Base-by-base conservation (phyloP, 805 yeast species). In the Wickerhamiella sorbophila region DNA sequence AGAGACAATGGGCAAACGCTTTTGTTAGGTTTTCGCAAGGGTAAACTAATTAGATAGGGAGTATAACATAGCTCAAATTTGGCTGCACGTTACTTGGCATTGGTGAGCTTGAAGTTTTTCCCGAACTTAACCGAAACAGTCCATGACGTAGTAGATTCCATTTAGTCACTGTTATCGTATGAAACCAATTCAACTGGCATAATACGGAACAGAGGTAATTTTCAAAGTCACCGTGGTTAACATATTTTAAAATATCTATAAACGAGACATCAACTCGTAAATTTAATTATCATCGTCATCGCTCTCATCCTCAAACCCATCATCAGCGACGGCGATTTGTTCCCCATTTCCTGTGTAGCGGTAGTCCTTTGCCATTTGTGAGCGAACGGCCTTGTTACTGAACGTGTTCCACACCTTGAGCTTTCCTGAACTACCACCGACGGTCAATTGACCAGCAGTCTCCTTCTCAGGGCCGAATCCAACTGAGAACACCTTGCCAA, bases 331-430 rank as follows among this genome's bases (percentile, higher is more conserved):
- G 10, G 44, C 36, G n/a, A 48, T 32, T 3, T 44, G 47, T 33
- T 45, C 48, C 19, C 38, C 46, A 19, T 12, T 27, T 14, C 36
- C 40, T 8, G 33, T 21, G 33, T 36, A 31, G 14, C 39, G 40
- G 41, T 41, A 36, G 33, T 33, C 41, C 17, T 53, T 71, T 52
- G 70, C 72, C 61, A 88, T 79, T 2, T 80, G 64, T 37, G 67
- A 67, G 54, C 95, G 73, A 16, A 87, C 87, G 14, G 88, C 70
- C 47, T 74, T 67, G 64, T 91, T 91, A 41, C 84, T 73, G 59
- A 87, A 81, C 6, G 78, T 71, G 63, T 91, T 97, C 94, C 96
- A 91, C 65, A 91, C 72, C 65, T 86, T 87, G 60, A 91, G 67
- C 12, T 81, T 79, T 15, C 86, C 79, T 40, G 71, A 70, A 34